A percentile compares a stretch with the other conserved stretches of the same genome.
phyloP scores from a whole-genome alignment of 257 asterid genomes.

The Solanum bulbocastanum region DNA sequence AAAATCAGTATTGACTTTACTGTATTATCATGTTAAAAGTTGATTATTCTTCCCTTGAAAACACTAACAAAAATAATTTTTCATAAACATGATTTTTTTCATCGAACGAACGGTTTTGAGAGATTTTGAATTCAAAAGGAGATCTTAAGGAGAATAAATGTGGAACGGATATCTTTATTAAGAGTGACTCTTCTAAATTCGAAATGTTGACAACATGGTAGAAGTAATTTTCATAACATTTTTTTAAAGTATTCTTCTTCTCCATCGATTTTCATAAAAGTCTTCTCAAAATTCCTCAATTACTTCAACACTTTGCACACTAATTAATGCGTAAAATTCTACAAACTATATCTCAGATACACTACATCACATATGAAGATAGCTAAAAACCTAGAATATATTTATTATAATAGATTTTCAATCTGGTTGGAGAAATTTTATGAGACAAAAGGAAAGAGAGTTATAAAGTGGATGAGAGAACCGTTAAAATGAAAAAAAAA shows the following conservation, averaged over 20 bases:
- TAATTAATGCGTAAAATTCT: neutral
- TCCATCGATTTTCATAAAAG: neutral
- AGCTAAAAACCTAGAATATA: neutral
- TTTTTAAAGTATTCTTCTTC: neutral
- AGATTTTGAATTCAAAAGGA: neutral
- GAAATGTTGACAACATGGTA: neutral
- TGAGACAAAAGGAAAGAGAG: neutral
- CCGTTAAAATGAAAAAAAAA: too few relatives aligned
- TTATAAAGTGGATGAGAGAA: neutral
- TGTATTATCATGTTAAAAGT: neutral
- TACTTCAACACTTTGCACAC: neutral
- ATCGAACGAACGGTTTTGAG: neutral
- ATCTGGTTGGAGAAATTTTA: neutral
- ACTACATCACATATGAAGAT: neutral
- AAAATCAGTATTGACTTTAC: neutral
- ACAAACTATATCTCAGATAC: neutral
- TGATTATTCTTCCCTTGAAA: neutral
- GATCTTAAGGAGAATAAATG: neutral
- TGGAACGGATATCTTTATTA: neutral
- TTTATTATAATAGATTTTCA: neutral
- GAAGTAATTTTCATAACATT: neutral
- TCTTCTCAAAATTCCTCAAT: neutral
- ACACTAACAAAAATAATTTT: neutral
- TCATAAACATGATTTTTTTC: neutral
- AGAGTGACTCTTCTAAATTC: neutral